A percentile compares a stretch with the other conserved stretches of the same genome.
Conservation (phyloP, 208 protist species). For the Trichomonas vaginalis region DNA sequence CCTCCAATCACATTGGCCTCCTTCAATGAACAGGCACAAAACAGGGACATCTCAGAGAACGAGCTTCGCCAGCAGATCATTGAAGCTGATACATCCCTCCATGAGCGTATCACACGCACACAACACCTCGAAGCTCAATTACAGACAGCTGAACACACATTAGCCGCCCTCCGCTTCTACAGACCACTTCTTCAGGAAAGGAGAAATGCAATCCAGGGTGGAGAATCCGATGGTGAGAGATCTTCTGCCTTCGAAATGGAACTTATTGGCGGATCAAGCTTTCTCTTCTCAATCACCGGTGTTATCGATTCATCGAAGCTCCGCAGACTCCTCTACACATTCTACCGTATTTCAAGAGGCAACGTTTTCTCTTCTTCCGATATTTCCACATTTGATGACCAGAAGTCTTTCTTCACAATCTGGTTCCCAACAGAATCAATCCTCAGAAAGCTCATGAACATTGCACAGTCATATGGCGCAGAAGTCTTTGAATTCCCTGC, state of each 20-base stretch:
- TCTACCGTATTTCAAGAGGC: not conserved
- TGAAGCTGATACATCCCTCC: not conserved
- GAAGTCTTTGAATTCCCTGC: not conserved
- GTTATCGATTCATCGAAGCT: not conserved
- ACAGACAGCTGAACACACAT: not conserved
- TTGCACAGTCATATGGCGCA: not conserved
- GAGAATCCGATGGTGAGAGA: not conserved
- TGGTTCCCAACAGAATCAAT: not conserved
- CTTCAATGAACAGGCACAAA: too few species aligned
- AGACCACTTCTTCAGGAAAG: not conserved
- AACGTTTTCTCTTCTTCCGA: not conserved
- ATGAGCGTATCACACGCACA: not conserved
- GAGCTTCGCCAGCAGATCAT: not conserved
- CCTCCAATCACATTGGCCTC: not conserved
- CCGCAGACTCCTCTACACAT: not conserved
- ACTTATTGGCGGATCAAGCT: not conserved
- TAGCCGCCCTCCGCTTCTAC: not conserved
- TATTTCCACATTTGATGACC: not conserved
- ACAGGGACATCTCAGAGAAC: not conserved
- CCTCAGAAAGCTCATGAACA: not conserved
- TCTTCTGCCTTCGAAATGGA: not conserved
- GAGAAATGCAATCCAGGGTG: not conserved
- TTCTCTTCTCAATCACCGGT: not conserved
- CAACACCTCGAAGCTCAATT: not conserved
- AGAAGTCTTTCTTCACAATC: not conserved